Evolutionary conservation across 352 stramenopile genomes (phyloP), one percentile per base, ranked within the genome.

Genomic region (Sclerospora graminicola): DNA sequence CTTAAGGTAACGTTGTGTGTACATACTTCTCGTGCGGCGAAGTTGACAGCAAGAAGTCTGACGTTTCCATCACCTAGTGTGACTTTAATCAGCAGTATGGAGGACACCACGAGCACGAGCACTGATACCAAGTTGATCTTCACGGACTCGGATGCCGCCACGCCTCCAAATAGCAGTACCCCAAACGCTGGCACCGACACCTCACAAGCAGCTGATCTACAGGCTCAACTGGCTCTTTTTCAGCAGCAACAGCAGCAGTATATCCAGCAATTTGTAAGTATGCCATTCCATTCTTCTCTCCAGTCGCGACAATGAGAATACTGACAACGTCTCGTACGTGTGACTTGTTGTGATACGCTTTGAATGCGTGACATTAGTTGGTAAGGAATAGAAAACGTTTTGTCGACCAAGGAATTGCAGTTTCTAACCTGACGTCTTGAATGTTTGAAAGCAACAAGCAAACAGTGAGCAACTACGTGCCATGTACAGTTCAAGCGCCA

Each of bases 391-490:
- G 28, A 31, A 30, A n/a, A 28, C 11, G 34, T 28, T 5, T 43
- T 7, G 5, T 28, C 26, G 33, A 24, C 16, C 11, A 27, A 26
- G 8, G 28, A 3, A 1, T n/a, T 16, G 39, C 13, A 10, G 8
- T 34, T 20, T 31, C n/a, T 14, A 32, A 51, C 30, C 44, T 19
- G 23, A 20, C n/a, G 39, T 50, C n/a, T 36, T 48, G 24, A 50
- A 13, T 45, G 19, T 4, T 54, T 23, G 14, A 10, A 29, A 71
- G 57, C 57, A 72, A 66, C 62, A 72, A 58, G 59, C 54, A 19
- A 89, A 84, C 61, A 87, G 78, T 42, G 80, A 91, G 34, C 77
- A 89, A 49, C 64, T 89, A n/a, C 74, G 74, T 13, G 69, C 70
- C 18, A 82, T 91, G 51, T 91, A 89, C 60, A 84, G 63, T 53